Base-by-base conservation (phyloP, 352 stramenopile genomes). In the Globisporangium camurandrum region DNA sequence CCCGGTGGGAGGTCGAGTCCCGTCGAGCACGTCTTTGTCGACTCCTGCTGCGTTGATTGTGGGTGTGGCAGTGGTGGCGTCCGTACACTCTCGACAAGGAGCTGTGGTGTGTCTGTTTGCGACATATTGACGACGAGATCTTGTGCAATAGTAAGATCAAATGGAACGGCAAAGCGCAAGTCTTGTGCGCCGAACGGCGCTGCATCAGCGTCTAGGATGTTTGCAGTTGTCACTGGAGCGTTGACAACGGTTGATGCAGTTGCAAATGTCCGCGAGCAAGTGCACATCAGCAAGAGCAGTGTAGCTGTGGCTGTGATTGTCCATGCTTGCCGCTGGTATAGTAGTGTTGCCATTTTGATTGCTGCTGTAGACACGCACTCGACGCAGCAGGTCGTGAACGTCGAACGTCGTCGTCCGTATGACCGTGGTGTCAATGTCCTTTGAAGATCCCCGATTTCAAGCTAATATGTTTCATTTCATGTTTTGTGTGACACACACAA, bases 91-190 rank as follows among this genome's bases (percentile, higher is more conserved):
- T 49, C 53, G 39, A 59, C 22, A 4, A 26, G 52, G 2, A 49
- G 34, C 20, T 59, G 44, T 8, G 7, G 28, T 34, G 6, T 34
- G 28, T 11, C 6, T 11, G 28, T 11, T 22, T 7, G 16, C 1
- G 28, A 33, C 17, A 26, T 14, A 9, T 51, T 47, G 23, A 61
- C 33, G 3, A 26, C 54, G 36, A 61, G 46, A n/a, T 26, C 23
- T 9, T 56, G 54, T 12, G 10, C 33, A 3, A 23, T n/a, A 20
- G 27, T 20, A 6, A 55, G 22, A 3, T 46, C 24, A 23, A 61
- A 61, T 16, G 54, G 47, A 5, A 56, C 40, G 2, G 34, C 8
- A 30, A 61, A 61, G 40, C 33, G 26, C 28, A 51, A 14, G 38
- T 61, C 40, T 7, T 26, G 0, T 28, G 51, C 26, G 9, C 26